Percentiles rank a stretch among this genome's conserved stretches.
Conservation (phyloP, 306 rosid genomes). For the Echinosophora koreensis region DNA sequence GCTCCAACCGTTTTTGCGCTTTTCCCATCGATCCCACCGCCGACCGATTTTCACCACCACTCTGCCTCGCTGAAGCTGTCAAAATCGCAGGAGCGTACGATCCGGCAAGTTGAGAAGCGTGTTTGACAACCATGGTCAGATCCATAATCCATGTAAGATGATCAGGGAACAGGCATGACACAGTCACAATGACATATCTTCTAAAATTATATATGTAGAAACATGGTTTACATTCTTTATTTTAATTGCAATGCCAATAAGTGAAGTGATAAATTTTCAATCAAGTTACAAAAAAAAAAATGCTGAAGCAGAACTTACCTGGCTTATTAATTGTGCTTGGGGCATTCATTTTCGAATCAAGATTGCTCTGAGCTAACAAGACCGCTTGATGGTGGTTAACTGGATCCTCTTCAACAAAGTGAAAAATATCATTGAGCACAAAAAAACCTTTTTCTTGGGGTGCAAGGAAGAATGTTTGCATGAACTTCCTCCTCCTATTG, state of each 20-base stretch:
- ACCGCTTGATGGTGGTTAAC: conserved; percentile 79
- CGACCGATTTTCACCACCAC: no score
- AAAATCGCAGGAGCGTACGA: no score
- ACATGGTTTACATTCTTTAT: background rate
- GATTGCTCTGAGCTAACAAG: conserved; percentile 76
- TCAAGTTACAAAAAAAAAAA: conserved; percentile 9
- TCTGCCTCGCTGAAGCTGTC: no score
- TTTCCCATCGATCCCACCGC: no score
- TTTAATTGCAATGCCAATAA: conserved; percentile 11
- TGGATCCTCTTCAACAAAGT: conserved; percentile 82
- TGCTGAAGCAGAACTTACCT: conserved; percentile 58
- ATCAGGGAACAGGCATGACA: conserved; percentile 1
- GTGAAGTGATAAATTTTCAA: background rate
- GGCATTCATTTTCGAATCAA: conserved; percentile 65
- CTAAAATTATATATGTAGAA: background rate
- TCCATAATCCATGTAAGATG: conserved; percentile 9
- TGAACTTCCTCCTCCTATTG: conserved; percentile 78
- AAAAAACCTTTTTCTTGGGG: conserved; percentile 96
- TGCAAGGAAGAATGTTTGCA: conserved; percentile 94
- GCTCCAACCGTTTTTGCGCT: no score
- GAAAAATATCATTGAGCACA: conserved; percentile 90
- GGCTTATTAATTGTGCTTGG: conserved; percentile 63
- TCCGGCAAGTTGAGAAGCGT: no score
- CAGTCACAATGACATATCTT: background rate
- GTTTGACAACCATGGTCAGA: background rate